phyloP scores from a whole-genome alignment of 2,329 filamentous ascomycete genomes.

The Sclerotinia subarctica region DNA sequence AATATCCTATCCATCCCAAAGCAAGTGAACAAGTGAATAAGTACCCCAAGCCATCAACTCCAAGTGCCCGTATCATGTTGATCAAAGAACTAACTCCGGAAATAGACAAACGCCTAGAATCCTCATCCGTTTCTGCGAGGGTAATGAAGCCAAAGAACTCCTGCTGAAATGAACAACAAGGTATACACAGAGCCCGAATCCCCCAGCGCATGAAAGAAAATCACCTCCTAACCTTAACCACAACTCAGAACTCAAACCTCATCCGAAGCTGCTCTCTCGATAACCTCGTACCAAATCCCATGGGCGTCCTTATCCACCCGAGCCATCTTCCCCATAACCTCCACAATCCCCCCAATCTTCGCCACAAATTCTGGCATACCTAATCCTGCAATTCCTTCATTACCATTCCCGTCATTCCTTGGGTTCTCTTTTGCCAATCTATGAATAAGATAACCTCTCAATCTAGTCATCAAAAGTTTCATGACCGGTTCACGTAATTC shows the following conservation, averaged over 20 bases:
- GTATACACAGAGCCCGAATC: background rate
- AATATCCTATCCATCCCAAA: conserved; percentile 10
- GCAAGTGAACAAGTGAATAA: background rate
- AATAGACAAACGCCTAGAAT: background rate
- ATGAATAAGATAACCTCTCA: conserved; percentile 63
- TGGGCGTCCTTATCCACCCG: conserved; percentile 66
- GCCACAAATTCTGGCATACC: conserved; percentile 73
- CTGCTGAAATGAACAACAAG: background rate
- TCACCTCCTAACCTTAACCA: background rate
- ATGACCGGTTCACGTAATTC: conserved; percentile 53
- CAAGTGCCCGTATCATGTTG: background rate
- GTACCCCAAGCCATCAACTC: conserved; percentile 1
- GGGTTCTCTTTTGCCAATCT: conserved; percentile 60
- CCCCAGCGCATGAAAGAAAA: background rate
- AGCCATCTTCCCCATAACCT: conserved; percentile 62
- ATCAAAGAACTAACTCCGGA: conserved; percentile 4
- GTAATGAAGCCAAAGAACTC: background rate
- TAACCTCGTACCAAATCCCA: conserved; percentile 63
- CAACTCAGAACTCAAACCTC: background rate
- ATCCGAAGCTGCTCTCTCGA: conserved; percentile 24
- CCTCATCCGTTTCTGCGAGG: background rate
- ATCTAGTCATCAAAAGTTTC: conserved; percentile 63
- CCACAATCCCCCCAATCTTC: conserved; percentile 65
- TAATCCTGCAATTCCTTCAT: conserved; percentile 58
- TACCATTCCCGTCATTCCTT: conserved; percentile 61